phyloP scores from a whole-genome alignment of 345 rosid species.

The Salix viminalis region DNA sequence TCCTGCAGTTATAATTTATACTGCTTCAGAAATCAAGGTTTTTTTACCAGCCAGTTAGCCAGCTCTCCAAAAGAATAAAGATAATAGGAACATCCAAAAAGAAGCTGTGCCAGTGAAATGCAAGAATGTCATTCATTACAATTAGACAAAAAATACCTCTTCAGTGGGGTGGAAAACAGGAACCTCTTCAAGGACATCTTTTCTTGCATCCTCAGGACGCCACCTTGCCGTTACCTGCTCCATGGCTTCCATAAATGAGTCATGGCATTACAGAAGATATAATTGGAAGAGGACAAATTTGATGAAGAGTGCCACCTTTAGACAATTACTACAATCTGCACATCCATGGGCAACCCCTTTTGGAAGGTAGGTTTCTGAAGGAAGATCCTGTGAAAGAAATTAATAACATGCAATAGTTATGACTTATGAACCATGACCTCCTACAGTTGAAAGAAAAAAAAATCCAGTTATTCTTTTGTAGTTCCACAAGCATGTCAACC shows the following conservation, averaged over 20 bases:
- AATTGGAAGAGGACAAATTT: neutral
- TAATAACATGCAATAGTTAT: neutral
- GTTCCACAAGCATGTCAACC: neutral
- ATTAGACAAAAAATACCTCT: slow-evolving; percentile 42
- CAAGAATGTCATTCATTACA: slow-evolving; percentile 6
- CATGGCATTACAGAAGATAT: neutral
- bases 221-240: slow-evolving; percentile 34
- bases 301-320: slow-evolving; percentile 23
- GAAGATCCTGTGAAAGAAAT: slow-evolving; percentile 16
- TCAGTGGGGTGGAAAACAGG: slow-evolving; percentile 62
- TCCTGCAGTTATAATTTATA: slow-evolving; percentile 47
- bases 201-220: slow-evolving; percentile 33
- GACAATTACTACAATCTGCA: slow-evolving; percentile 22
- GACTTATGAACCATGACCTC: neutral
- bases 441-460: neutral
- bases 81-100: slow-evolving; percentile 4
- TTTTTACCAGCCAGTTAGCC: neutral
- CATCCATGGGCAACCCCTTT: slow-evolving; percentile 25
- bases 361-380: slow-evolving; percentile 22
- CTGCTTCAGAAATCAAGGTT: slow-evolving; percentile 16
- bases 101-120: slow-evolving; percentile 16
- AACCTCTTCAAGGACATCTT: slow-evolving; percentile 45
- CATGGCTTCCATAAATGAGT: slow-evolving; percentile 18
- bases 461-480: neutral
- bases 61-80: slow-evolving; percentile 14